A percentile compares a stretch with the other conserved stretches of the same genome.
Evolutionary conservation across 75 land plant species (phyloP).

Genomic region (Sequoiadendron giganteum): DNA sequence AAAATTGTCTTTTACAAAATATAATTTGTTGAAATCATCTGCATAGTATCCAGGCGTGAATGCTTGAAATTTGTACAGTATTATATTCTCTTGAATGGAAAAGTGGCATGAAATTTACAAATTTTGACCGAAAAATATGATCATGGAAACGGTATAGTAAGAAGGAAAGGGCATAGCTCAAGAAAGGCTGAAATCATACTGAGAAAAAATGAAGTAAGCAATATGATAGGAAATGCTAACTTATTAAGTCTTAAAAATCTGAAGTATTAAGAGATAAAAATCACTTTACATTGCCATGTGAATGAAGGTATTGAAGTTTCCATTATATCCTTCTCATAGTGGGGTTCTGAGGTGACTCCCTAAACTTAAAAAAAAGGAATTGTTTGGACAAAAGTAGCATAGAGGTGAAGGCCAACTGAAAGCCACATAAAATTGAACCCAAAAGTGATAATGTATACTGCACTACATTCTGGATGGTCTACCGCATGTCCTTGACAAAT

Average conservation of each 20-base stretch:
- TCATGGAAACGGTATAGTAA: background rate
- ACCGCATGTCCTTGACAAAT: background rate
- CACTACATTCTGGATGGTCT: background rate
- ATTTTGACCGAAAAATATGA: background rate
- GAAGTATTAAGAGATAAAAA: background rate
- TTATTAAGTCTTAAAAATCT: background rate
- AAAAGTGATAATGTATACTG: background rate
- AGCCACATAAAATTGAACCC: background rate
- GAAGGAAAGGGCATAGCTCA: background rate
- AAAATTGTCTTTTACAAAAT: background rate
- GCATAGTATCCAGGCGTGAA: background rate
- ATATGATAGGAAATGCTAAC: background rate
- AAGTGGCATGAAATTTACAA: background rate
- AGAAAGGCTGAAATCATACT: background rate
- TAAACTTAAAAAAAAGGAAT: background rate
- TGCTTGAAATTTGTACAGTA: background rate
- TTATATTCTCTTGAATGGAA: background rate
- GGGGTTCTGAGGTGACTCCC: background rate
- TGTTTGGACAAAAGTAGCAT: background rate
- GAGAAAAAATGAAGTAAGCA: background rate
- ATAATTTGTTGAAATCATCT: background rate
- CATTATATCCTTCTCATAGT: background rate
- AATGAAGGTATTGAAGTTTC: background rate
- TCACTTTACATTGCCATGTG: background rate
- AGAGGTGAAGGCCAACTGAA: background rate